These are phyloP conservation scores for Aspergillus spinulosporus DNA, from an alignment of 2,329 filamentous ascomycete genomes.

Conservation along the genomic window DNA sequence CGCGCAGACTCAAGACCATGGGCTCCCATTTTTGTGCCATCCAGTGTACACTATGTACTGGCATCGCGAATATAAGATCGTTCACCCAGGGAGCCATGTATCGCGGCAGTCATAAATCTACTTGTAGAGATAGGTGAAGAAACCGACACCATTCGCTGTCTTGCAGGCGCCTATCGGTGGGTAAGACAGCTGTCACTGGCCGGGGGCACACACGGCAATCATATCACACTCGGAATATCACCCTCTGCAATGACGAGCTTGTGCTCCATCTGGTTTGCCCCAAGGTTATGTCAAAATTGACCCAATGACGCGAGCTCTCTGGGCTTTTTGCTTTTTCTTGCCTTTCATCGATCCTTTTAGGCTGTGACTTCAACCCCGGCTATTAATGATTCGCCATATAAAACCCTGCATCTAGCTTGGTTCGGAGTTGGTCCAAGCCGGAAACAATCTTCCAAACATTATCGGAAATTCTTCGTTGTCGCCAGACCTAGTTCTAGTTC, in stretches of 20 bases:
- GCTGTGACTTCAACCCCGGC: neutral
- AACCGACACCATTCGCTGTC: constrained; percentile 16
- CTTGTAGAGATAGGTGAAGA: constrained; percentile 13
- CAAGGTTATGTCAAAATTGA: constrained; percentile 16
- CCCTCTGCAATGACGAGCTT: constrained; percentile 22
- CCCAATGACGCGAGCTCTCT: constrained; percentile 15
- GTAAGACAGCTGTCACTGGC: constrained; percentile 23
- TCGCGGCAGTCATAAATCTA: constrained; percentile 11
- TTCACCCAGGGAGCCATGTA: constrained; percentile 13
- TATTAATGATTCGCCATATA: neutral
- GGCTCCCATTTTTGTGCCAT: constrained; percentile 10
- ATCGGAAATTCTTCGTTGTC: neutral
- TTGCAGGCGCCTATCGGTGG: constrained; percentile 21
- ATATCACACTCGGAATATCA: constrained; percentile 17
- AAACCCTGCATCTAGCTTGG: neutral
- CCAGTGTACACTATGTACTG: neutral
- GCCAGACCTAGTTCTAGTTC: neutral
- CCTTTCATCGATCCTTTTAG: neutral
- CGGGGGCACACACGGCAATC: constrained; percentile 17
- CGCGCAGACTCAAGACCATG: constrained; percentile 13
- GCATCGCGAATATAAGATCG: constrained; percentile 6
- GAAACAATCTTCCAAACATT: neutral
- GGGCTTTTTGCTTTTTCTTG: constrained; percentile 10
- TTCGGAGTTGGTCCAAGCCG: neutral
- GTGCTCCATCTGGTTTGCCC: constrained; percentile 21